These are phyloP conservation scores for Chalciporus piperatoides DNA, from an alignment of 1,284 basidiomycete species.

Conservation along the genomic window DNA sequence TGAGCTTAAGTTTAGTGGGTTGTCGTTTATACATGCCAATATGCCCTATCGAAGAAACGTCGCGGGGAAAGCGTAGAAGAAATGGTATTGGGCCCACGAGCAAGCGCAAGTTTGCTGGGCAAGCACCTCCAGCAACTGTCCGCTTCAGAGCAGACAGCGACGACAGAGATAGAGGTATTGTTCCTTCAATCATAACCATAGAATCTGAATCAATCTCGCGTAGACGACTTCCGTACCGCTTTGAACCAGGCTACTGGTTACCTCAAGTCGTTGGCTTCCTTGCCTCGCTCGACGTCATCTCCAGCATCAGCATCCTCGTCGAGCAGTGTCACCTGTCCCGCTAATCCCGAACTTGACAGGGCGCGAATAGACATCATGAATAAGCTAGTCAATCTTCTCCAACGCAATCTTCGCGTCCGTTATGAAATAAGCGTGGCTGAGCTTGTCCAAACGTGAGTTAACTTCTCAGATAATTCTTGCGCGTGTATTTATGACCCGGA, in stretches of 20 bases:
- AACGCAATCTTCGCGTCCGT: slow-evolving; percentile 70
- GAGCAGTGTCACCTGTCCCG: slow-evolving; percentile 30
- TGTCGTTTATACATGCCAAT: background rate
- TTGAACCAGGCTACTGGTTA: slow-evolving; percentile 57
- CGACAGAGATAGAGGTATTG: slow-evolving; percentile 35
- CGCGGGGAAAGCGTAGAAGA: slow-evolving; percentile 39
- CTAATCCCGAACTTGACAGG: slow-evolving; percentile 49
- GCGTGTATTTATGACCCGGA: slow-evolving; percentile 12
- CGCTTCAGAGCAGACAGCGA: slow-evolving; percentile 36
- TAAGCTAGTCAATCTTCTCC: slow-evolving; percentile 67
- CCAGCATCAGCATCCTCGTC: slow-evolving; percentile 38
- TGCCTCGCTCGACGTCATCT: slow-evolving; percentile 46
- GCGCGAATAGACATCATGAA: slow-evolving; percentile 62
- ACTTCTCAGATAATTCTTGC: background rate
- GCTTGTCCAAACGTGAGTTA: slow-evolving; percentile 65
- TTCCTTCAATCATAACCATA: background rate
- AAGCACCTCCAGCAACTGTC: slow-evolving; percentile 25
- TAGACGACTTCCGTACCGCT: slow-evolving; percentile 68
- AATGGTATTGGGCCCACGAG: slow-evolving; percentile 28
- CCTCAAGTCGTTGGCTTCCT: slow-evolving; percentile 50
- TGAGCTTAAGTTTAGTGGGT: slow-evolving; percentile 32
- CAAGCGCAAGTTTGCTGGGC: slow-evolving; percentile 41
- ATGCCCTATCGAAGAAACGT: slow-evolving; percentile 33
- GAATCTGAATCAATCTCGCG: slow-evolving; percentile 15
- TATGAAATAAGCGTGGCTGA: slow-evolving; percentile 73